Base-by-base conservation (phyloP, 371 early-diverging fungal species). In the Mortierella sp. region DNA sequence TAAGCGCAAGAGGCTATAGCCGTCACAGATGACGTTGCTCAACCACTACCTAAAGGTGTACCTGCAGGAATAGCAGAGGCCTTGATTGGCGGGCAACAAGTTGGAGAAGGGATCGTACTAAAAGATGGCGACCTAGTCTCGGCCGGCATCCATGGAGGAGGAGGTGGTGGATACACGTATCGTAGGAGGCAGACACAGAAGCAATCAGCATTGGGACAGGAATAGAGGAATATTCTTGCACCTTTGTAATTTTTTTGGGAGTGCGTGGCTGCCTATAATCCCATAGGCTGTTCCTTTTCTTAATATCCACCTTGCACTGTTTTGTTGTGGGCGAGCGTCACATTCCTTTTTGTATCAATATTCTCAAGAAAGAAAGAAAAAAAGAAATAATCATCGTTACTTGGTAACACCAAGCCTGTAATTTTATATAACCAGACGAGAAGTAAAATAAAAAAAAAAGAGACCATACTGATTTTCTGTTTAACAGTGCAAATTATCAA, bases 61-160 rank as follows among this genome's bases (percentile, higher is more conserved):
- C 81, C 81, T 16, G 81, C 81, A 9, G 81, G 81, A n/a, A 72
- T 81, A 76, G 81, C 81, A 6, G 81, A 81, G 43, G 81, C 72
- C 0, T 32, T 81, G 66, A 75, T 74, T 5, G 81, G 81, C 4
- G 81, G 81, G 19, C 81, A 81, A 45, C 72, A 74, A 28, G 69
- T 75, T 7, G 71, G 72, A 8, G 75, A 68, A 7, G 81, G 76
- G 0, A 81, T 81, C 33, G 76, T 81, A 1, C 45, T 81, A 50
- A 81, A 81, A 57, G 81, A 81, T 28, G 81, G 81, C 3, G 81
- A 81, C 41, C 61, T 81, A 28, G 63, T 81, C 36, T 75, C 75
- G 2, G 69, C 72, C 7, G 72, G 81, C 1, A 59, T 81, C 28
- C 72, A 72, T 15, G 76, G 80, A 21, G 80, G 81, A 10, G 81